phyloP scores from a whole-genome alignment of 2,329 filamentous ascomycete genomes.

The Hortaea sp. region DNA sequence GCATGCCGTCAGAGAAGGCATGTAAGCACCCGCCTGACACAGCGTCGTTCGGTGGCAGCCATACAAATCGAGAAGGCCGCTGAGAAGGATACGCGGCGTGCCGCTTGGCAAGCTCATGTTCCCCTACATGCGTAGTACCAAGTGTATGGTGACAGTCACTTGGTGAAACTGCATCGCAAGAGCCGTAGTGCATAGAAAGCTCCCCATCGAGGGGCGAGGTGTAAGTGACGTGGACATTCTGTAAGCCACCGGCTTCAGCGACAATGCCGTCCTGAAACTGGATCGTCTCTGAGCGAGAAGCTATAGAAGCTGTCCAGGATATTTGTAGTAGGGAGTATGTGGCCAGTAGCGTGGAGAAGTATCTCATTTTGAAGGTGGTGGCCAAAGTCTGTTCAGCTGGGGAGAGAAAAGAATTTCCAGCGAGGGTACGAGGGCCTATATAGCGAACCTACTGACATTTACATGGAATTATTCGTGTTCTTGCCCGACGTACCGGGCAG shows the following conservation, averaged over 20 bases:
- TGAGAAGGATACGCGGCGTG: slow-evolving; percentile 18
- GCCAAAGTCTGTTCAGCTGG: too few relatives aligned
- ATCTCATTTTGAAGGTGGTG: too few relatives aligned
- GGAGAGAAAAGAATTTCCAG: too few relatives aligned
- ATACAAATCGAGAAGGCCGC: slow-evolving; percentile 38
- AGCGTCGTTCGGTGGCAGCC: slow-evolving; percentile 30
- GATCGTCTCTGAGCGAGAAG: slow-evolving; percentile 4
- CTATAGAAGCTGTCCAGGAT: neutral
- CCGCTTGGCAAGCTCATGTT: slow-evolving; percentile 19
- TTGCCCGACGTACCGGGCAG: too few relatives aligned
- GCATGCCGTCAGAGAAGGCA: neutral
- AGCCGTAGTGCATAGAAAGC: slow-evolving; percentile 36
- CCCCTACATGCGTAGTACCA: slow-evolving; percentile 30
- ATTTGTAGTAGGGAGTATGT: neutral
- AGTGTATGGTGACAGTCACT: slow-evolving; percentile 36
- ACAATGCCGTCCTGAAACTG: slow-evolving; percentile 16
- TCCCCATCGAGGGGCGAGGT: slow-evolving; percentile 34
- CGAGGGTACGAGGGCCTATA: too few relatives aligned
- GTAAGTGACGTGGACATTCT: slow-evolving; percentile 41
- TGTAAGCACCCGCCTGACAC: neutral
- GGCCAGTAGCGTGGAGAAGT: too few relatives aligned
- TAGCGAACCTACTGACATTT: too few relatives aligned
- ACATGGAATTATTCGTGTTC: too few relatives aligned
- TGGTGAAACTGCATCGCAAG: slow-evolving; percentile 29
- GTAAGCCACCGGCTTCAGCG: slow-evolving; percentile 27